Evolutionary conservation across 2,329 filamentous ascomycete species (phyloP).

Genomic region (Neofusicoccum kwambonambiense): DNA sequence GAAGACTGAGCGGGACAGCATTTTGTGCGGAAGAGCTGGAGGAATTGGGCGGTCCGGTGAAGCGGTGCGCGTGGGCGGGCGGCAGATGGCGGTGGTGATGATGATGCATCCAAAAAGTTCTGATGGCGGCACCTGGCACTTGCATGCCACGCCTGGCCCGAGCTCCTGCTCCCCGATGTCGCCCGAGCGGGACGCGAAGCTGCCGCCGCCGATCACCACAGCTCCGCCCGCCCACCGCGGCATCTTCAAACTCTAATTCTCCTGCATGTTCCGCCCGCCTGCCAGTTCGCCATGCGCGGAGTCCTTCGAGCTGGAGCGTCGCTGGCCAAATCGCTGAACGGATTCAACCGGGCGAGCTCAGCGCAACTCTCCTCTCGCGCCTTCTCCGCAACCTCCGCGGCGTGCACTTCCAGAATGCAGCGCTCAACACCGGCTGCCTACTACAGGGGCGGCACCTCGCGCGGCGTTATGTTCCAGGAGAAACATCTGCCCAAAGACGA

Average conservation of each 20-base stretch:
- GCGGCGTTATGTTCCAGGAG: slow-evolving; percentile 60
- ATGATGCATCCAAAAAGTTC: slow-evolving; percentile 16
- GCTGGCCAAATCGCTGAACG: background rate
- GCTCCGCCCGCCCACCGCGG: too few relatives aligned
- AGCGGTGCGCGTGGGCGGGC: background rate
- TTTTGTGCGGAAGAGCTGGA: slow-evolving; percentile 24
- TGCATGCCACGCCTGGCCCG: background rate
- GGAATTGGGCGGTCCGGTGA: background rate
- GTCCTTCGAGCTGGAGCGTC: background rate
- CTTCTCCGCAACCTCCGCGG: background rate
- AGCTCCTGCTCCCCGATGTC: slow-evolving; percentile 7
- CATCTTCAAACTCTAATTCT: too few relatives aligned
- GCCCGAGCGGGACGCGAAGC: background rate
- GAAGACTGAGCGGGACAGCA: slow-evolving; percentile 53
- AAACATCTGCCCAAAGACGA: slow-evolving; percentile 51
- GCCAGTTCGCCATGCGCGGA: background rate
- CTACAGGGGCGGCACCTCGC: slow-evolving; percentile 69
- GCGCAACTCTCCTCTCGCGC: background rate
- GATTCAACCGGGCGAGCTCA: background rate
- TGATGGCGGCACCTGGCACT: background rate
- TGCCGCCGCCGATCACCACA: background rate
- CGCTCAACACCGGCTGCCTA: slow-evolving; percentile 49
- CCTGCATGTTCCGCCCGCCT: background rate
- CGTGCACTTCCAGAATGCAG: slow-evolving; percentile 5
- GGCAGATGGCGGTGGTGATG: background rate